Conservation (phyloP, 2,329 filamentous ascomycete genomes). For the Trichoderma oligosporum region DNA sequence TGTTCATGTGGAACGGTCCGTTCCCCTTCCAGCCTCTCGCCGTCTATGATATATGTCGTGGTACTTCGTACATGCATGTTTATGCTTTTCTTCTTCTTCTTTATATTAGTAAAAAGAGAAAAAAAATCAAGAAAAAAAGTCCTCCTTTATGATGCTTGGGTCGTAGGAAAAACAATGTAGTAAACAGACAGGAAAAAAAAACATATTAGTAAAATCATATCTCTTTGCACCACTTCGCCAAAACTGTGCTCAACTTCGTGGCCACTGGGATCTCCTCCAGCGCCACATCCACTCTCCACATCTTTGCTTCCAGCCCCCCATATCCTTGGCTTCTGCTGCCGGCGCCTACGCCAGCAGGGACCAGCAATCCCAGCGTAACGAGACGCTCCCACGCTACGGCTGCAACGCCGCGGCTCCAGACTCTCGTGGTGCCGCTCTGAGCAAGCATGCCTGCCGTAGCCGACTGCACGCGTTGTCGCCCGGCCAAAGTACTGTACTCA, state of each 20-base stretch:
- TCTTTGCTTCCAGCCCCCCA: constrained; percentile 58
- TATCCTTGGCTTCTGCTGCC: constrained; percentile 42
- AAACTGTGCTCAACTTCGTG: constrained; percentile 54
- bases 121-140: background rate
- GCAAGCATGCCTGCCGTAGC: constrained; percentile 64
- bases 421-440: constrained; percentile 59
- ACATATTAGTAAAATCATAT: constrained; percentile 49
- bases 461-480: constrained; percentile 68
- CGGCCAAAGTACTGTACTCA: constrained; percentile 74
- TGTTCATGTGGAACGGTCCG: constrained; percentile 2
- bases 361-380: constrained; percentile 62
- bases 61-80: constrained; percentile 12
- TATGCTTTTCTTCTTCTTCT: background rate
- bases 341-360: constrained; percentile 56
- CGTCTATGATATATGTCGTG: constrained; percentile 5
- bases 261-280: constrained; percentile 71
- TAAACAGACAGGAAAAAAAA: background rate
- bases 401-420: constrained; percentile 74
- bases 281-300: constrained; percentile 72
- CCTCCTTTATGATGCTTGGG: background rate
- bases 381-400: constrained; percentile 72
- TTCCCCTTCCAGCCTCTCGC: background rate
- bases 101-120: background rate
- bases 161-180: background rate
- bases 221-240: constrained; percentile 74